phyloP scores from a whole-genome alignment of 1,139 yeast species.

The Lodderomyces theae region DNA sequence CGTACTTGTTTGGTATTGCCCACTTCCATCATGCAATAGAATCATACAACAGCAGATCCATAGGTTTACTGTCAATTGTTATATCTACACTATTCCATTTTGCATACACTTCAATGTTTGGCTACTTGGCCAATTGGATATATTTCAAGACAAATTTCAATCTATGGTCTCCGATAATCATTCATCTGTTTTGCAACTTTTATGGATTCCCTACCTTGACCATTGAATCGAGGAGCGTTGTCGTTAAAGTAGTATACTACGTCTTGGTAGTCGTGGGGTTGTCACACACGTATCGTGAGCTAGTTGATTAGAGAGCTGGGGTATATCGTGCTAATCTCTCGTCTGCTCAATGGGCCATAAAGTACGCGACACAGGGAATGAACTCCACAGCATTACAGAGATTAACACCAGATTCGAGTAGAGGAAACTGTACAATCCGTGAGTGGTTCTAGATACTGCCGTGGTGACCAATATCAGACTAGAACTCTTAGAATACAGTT shows the following conservation, averaged over 20 bases:
- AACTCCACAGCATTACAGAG: no score
- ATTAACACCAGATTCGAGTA: no score
- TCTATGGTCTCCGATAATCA: slow-evolving; percentile 60
- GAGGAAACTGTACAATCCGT: no score
- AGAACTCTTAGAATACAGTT: no score
- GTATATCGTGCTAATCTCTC: neutral
- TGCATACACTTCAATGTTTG: slow-evolving; percentile 75
- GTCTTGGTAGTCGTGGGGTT: slow-evolving; percentile 42
- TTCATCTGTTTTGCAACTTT: slow-evolving; percentile 74
- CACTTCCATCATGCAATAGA: slow-evolving; percentile 84
- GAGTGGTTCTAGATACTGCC: no score
- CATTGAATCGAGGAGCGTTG: slow-evolving; percentile 17
- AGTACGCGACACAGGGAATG: neutral
- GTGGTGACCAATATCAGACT: no score
- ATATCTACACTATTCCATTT: slow-evolving; percentile 56
- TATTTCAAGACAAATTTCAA: slow-evolving; percentile 48
- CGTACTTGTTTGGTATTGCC: slow-evolving; percentile 83
- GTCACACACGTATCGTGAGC: slow-evolving; percentile 5
- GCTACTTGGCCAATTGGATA: slow-evolving; percentile 65
- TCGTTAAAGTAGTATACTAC: slow-evolving; percentile 34
- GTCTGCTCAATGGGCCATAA: slow-evolving; percentile 4
- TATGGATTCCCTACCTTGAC: slow-evolving; percentile 68
- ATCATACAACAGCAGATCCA: slow-evolving; percentile 28
- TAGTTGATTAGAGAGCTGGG: neutral
- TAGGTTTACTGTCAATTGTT: slow-evolving; percentile 29